A percentile compares a stretch with the other conserved stretches of the same genome.
Conservation (phyloP, 257 asterid genomes). For the Lavandula angustifolia region DNA sequence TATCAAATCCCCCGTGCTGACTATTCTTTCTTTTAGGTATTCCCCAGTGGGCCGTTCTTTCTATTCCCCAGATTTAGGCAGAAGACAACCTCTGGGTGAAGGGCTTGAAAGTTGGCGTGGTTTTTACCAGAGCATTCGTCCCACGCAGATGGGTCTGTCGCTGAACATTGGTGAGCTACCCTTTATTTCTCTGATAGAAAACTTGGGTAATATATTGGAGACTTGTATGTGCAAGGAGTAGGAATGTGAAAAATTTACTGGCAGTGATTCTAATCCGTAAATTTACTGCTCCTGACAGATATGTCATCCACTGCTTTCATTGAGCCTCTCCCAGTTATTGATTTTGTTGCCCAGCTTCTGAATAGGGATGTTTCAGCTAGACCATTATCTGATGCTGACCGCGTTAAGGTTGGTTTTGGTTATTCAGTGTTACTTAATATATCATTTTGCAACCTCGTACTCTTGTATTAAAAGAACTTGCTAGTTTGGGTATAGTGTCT, state of each 20-base stretch:
- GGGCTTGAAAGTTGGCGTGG: conserved; percentile 99
- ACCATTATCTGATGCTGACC: conserved; percentile 89
- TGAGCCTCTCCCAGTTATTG: conserved; percentile 91
- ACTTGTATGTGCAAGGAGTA: background rate
- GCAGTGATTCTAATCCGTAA: background rate
- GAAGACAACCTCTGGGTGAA: conserved; percentile 85
- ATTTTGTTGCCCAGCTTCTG: conserved; percentile 80
- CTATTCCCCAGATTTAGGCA: conserved; percentile 76
- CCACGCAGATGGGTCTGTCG: conserved; percentile 97
- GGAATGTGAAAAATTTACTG: background rate
- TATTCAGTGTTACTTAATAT: background rate
- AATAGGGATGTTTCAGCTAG: conserved; percentile 73
- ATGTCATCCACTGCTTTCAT: conserved; percentile 98
- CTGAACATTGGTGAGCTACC: conserved; percentile 71
- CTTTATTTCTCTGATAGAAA: background rate
- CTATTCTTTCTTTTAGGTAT: conserved; percentile 43
- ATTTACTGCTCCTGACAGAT: conserved; percentile 47
- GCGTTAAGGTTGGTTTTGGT: conserved; percentile 67
- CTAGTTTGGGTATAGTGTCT: background rate
- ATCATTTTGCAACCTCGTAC: background rate
- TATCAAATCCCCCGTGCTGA: background rate
- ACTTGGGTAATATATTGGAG: conserved; percentile 1
- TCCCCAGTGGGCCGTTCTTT: conserved; percentile 84
- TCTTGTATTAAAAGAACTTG: background rate
- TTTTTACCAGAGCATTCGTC: conserved; percentile 94